These are phyloP conservation scores for Aureococcus anophagefferens DNA, from an alignment of 108 stramenopile genomes.

Conservation along the genomic window DNA sequence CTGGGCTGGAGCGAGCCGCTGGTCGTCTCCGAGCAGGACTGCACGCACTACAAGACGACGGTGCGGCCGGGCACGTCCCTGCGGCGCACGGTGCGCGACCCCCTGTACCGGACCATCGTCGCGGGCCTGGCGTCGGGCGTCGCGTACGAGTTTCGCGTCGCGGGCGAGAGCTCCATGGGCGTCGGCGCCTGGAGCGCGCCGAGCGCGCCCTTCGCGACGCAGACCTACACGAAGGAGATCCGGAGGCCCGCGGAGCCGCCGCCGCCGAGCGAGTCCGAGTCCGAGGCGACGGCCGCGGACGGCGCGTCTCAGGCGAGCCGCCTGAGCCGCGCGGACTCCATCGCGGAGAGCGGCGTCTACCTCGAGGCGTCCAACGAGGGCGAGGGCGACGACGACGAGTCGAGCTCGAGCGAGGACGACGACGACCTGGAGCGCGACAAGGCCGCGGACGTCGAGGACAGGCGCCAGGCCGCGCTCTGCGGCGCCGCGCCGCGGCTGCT, in stretches of 20 bases:
- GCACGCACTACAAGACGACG: neutral
- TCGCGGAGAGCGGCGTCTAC: too few species aligned
- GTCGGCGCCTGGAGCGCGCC: constrained; percentile 21
- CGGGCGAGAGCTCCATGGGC: constrained; percentile 22
- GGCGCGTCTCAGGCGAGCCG: too few species aligned
- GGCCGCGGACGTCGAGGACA: neutral
- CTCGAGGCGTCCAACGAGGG: too few species aligned
- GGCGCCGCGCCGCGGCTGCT: neutral
- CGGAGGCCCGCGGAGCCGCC: too few species aligned
- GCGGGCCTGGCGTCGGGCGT: constrained; percentile 26
- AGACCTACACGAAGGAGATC: too few species aligned
- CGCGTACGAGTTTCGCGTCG: constrained; percentile 37
- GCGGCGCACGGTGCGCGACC: constrained; percentile 16
- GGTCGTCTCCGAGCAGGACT: neutral
- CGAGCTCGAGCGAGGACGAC: too few species aligned
- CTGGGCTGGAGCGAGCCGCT: neutral
- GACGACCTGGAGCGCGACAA: too few species aligned
- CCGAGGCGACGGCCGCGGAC: too few species aligned
- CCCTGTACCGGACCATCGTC: constrained; percentile 11
- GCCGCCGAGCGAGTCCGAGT: too few species aligned
- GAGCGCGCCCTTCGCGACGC: too few species aligned
- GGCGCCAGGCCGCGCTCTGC: neutral
- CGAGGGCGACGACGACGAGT: too few species aligned
- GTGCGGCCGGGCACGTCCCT: neutral
- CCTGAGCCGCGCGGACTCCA: too few species aligned